These are phyloP conservation scores for Citrus mangshanensis DNA, from an alignment of 345 rosid species.

Conservation along the genomic window DNA sequence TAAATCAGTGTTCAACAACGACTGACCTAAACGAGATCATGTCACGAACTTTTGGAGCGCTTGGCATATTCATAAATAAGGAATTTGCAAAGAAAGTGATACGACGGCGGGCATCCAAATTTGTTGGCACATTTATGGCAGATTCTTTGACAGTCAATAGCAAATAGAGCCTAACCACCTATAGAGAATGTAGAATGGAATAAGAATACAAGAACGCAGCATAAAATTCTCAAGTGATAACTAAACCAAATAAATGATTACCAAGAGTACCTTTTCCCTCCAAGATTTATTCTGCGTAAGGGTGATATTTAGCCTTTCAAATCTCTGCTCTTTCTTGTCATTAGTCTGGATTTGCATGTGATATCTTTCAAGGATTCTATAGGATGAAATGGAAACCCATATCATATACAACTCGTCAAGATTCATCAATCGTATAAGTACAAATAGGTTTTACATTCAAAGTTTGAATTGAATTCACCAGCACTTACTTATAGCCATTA, in stretches of 20 bases:
- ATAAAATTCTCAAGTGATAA: constrained; percentile 1
- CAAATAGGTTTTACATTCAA: neutral
- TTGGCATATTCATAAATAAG: constrained; percentile 91
- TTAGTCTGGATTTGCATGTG: constrained; percentile 16
- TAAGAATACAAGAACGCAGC: constrained; percentile 8
- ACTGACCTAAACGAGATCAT: constrained; percentile 91
- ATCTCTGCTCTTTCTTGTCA: constrained; percentile 59
- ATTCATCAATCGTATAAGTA: constrained; percentile 6
- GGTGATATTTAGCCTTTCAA: constrained; percentile 54
- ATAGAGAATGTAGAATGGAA: constrained; percentile 9
- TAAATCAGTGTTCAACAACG: neutral
- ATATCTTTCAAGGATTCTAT: constrained; percentile 59
- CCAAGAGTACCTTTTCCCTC: constrained; percentile 71
- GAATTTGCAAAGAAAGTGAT: constrained; percentile 99
- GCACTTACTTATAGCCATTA: constrained; percentile 70
- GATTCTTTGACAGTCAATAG: constrained; percentile 96
- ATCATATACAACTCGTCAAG: constrained; percentile 7
- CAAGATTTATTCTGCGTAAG: constrained; percentile 28
- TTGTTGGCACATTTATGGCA: constrained; percentile 89
- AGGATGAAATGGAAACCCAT: constrained; percentile 22
- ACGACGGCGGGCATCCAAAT: constrained; percentile 97
- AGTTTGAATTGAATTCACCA: constrained; percentile 13
- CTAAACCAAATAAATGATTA: neutral
- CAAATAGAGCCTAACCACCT: constrained; percentile 77
- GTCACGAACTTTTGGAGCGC: constrained; percentile 80